Percentiles rank a stretch among this genome's conserved stretches.
These are phyloP conservation scores for Petunia hybrid DNA, from an alignment of 305 asterid genomes.

Conservation along the genomic window DNA sequence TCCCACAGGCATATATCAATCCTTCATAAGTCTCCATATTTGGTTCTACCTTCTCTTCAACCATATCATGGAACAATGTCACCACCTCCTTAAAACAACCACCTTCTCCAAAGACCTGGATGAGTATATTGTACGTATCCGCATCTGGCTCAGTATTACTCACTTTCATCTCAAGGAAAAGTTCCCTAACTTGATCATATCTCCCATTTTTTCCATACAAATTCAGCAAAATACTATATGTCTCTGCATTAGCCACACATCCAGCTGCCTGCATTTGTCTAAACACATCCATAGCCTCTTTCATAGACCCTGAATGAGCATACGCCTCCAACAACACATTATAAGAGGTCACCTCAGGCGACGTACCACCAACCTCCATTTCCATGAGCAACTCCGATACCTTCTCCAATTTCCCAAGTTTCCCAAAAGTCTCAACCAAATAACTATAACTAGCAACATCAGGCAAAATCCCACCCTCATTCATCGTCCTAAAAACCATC, in stretches of 20 bases:
- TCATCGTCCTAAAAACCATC: slow-evolving; percentile 98
- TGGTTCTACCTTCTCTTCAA: slow-evolving; percentile 92
- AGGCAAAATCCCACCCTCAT: slow-evolving; percentile 88
- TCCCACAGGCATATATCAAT: slow-evolving; percentile 86
- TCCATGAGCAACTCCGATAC: slow-evolving; percentile 77
- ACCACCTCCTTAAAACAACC: slow-evolving; percentile 99
- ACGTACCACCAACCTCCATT: slow-evolving; percentile 87
- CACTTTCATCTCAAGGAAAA: slow-evolving; percentile 96
- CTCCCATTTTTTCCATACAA: slow-evolving; percentile 89
- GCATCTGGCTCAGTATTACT: slow-evolving; percentile 92
- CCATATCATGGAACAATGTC: slow-evolving; percentile 94
- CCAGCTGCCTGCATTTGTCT: slow-evolving; percentile 95
- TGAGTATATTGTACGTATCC: slow-evolving; percentile 85
- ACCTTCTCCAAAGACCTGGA: slow-evolving; percentile 93
- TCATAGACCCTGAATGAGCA: slow-evolving; percentile 66
- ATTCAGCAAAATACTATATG: slow-evolving; percentile 83
- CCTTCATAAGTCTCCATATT: slow-evolving; percentile 99
- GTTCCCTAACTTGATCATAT: slow-evolving; percentile 90
- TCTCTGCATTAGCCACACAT: slow-evolving; percentile 86
- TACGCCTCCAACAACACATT: slow-evolving; percentile 94
- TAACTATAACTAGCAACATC: slow-evolving; percentile 80
- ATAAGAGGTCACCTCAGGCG: slow-evolving; percentile 86
- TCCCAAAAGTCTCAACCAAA: slow-evolving; percentile 86
- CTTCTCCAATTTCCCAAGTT: slow-evolving; percentile 75
- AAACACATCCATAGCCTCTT: slow-evolving; percentile 90